Evolutionary conservation across 2,329 filamentous ascomycete species (phyloP), one percentile per base, ranked within the genome.

Genomic region (Pezizomycotina sp.): DNA sequence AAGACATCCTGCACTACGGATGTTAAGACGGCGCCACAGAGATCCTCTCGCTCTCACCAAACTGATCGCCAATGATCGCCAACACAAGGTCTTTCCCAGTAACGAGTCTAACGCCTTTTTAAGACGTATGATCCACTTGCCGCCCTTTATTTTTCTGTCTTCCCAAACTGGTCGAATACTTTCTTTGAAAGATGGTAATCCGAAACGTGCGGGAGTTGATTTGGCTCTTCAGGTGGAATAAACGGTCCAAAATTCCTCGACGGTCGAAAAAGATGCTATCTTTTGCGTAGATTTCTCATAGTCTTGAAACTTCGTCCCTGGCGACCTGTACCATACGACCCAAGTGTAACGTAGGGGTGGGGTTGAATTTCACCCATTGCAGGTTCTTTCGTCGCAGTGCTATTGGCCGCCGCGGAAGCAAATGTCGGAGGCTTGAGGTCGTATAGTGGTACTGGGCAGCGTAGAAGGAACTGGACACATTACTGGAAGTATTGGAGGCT

Each of bases 121-220:
- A 56, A 98, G 63, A 48, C 86, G 71, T 56, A 98, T 75, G 48
- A 93, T 84, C 86, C 86, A 98, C 62, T 98, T 98, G 33, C 89
- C 89, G 36, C 89, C 89, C 49, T 75, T 77, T 89, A 62, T 98
- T 98, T 56, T 91, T 29, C 92, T 83, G 51, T 98, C 89, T 59
- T 98, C 89, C 89, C 89, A 98, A 50, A 98, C 89, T 14, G 89
- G 89, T 43, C 89, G 74, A 44, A 98, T 84, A 36, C 84, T 86
- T 55, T 89, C 83, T 60, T 89, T 92, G 65, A 98, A 98, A 98
- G 76, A 57, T 98, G 89, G 56, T 93, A 98, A 60, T 98, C 89
- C 15, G 84, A 93, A 19, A 95, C 86, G 4, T 86, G 75, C 5
- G 86, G 86, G 39, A 98, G 65, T 21, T 69, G 64, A 22, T 84